Evolutionary conservation across 1,139 yeast species (phyloP).

Genomic region (Taphrina deformans): DNA sequence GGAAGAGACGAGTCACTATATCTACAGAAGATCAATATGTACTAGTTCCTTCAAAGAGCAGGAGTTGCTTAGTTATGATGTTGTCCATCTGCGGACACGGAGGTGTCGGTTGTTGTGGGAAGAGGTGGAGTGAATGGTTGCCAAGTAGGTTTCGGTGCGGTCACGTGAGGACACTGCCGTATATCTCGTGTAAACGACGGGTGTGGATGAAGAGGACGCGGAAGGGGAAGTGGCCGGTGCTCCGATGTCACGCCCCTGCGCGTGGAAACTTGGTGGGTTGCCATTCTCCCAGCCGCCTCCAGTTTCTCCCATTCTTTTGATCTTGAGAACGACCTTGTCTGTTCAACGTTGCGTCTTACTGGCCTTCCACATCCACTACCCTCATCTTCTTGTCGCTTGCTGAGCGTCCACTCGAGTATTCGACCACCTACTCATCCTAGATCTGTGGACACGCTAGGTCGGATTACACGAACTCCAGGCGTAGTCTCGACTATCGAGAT

Average conservation of each 20-base stretch:
- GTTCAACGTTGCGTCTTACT: neutral
- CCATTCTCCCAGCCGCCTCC: slow-evolving; percentile 10
- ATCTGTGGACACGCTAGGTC: neutral
- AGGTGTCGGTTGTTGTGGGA: too few species aligned
- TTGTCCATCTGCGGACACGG: too few species aligned
- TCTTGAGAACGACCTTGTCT: neutral
- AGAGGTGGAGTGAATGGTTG: too few species aligned
- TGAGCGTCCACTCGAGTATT: too few species aligned
- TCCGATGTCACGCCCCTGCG: neutral
- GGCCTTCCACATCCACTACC: neutral
- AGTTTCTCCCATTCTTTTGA: neutral
- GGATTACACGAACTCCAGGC: neutral
- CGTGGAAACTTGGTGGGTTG: neutral
- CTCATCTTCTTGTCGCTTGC: neutral
- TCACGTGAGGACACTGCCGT: neutral
- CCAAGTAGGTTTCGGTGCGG: too few species aligned
- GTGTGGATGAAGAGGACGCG: neutral
- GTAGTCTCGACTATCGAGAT: neutral
- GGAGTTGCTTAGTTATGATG: too few species aligned
- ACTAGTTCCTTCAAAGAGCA: too few species aligned
- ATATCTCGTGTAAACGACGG: neutral
- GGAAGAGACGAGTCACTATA: too few species aligned
- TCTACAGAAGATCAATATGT: neutral
- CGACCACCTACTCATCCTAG: too few species aligned
- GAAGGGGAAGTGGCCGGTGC: neutral